Conservation (phyloP, 2,329 filamentous ascomycete species). For the Hirsutella minnesotensis region DNA sequence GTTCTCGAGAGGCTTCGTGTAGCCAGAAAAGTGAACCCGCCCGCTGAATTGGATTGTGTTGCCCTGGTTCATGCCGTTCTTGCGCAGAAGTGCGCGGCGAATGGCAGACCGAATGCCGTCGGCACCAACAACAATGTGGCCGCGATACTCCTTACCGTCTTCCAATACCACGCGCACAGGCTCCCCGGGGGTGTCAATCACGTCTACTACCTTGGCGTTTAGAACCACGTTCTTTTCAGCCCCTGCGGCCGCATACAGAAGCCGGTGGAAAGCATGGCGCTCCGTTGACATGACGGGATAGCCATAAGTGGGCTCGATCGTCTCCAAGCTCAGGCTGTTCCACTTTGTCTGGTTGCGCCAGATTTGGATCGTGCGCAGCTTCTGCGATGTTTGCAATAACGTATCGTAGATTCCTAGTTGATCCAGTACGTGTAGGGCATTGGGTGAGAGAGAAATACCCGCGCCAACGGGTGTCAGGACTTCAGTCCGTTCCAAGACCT, state of each 20-base stretch:
- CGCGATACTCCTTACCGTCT: slow-evolving; percentile 3
- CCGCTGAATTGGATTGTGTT: slow-evolving; percentile 10
- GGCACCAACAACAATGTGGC: slow-evolving; percentile 7
- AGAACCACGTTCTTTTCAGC: slow-evolving; percentile 3
- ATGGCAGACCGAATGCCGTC: slow-evolving; percentile 9
- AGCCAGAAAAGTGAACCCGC: slow-evolving; percentile 9
- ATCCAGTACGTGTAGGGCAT: slow-evolving; percentile 7
- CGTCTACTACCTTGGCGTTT: slow-evolving; percentile 5
- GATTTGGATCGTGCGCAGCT: slow-evolving; percentile 7
- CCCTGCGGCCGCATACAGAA: slow-evolving; percentile 7
- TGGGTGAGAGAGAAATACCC: slow-evolving; percentile 9
- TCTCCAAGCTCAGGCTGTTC: slow-evolving; percentile 4
- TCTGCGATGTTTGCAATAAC: slow-evolving; percentile 3
- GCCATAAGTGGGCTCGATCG: slow-evolving; percentile 4
- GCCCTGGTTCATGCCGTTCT: slow-evolving; percentile 1
- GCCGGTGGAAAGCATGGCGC: slow-evolving; percentile 8
- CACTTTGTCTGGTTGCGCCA: slow-evolving; percentile 7
- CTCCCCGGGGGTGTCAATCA: slow-evolving; percentile 5
- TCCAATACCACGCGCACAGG: slow-evolving; percentile 5
- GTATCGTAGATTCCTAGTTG: slow-evolving; percentile 9
- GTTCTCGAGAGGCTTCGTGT: slow-evolving; percentile 6
- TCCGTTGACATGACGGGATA: slow-evolving; percentile 7
- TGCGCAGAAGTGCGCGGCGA: slow-evolving; percentile 4
- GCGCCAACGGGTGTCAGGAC: slow-evolving; percentile 7
- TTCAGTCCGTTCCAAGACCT: slow-evolving; percentile 7